Base-by-base conservation (phyloP, 768 basidiomycete species). In the Collybia sordida region DNA sequence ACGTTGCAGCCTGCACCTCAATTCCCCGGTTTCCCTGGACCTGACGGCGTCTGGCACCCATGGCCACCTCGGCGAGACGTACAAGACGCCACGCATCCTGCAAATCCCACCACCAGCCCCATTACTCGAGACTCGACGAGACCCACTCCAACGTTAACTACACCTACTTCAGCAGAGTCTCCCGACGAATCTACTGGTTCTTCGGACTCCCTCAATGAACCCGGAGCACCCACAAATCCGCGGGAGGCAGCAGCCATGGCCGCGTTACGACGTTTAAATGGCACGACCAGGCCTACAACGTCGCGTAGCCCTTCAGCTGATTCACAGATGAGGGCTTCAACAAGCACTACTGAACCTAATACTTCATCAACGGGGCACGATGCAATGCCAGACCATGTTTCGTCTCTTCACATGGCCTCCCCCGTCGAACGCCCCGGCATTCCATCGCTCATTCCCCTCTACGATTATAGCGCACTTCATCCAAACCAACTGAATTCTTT, bases 21-120 rank as follows among this genome's bases (percentile, higher is more conserved):
- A 24, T 84, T 82, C 53, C 58, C 72, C 50, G 86, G 87, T 11
- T 87, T 88, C 56, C 72, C 74, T 34, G 85, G 83, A 7, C 86
- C 85, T 7, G 78, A 77, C 28, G 81, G 79, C 17, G 74, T 67
- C n/a, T 88, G 85, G 83, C 82, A 82, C 49, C 77, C 75, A 19
- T 88, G 85, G 86, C 78, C 76, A 36, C 62, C 65, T 25, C 71
- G 70, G 44, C 69, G 59, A 6, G 69, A 54, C 35, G 40, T 48
- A 42, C 56, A 45, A 23, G 37, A 51, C 45, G 49, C 42, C 19
- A 22, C 40, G 6, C 46, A 41, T 39, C 31, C 39, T n/a, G 47
- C 42, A 39, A 53, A 34, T n/a, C 42, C 31, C 9, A 14, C 14
- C 9, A 12, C 31, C 3, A 31, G 14, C 14, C 9, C 9, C 31